Conservation (phyloP, 768 basidiomycete species). For the Kwoniella europaea region DNA sequence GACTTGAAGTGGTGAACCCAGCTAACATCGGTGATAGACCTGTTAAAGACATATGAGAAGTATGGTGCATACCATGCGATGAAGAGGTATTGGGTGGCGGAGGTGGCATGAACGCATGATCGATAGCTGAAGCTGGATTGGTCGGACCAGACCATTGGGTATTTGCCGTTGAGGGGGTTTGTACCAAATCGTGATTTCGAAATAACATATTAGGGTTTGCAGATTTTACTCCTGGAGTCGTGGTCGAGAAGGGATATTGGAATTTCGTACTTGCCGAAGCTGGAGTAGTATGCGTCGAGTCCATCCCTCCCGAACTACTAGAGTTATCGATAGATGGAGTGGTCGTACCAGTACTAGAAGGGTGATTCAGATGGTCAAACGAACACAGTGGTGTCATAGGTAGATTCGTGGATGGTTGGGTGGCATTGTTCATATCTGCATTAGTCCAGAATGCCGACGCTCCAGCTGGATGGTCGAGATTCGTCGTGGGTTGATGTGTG, state of each 20-base stretch:
- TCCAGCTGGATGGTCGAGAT: not conserved
- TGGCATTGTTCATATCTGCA: not conserved
- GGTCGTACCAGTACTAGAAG: not conserved
- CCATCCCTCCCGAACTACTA: not conserved
- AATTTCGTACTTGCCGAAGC: not conserved
- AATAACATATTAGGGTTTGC: constrained; percentile 1
- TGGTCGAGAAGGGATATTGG: constrained; percentile 3
- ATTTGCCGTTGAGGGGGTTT: constrained; percentile 15
- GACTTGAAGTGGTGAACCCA: constrained; percentile 17
- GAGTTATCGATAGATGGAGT: not conserved
- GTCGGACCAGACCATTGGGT: constrained; percentile 18
- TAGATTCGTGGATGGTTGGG: not conserved
- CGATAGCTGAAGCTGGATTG: constrained; percentile 14
- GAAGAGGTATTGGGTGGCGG: constrained; percentile 11
- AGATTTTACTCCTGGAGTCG: not conserved
- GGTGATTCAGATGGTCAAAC: constrained; percentile 6
- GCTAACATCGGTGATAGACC: constrained; percentile 28
- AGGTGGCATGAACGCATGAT: constrained; percentile 12
- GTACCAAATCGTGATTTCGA: not conserved
- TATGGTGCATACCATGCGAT: constrained; percentile 5
- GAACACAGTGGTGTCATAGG: constrained; percentile 14
- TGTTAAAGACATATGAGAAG: constrained; percentile 14
- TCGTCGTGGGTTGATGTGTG: constrained; percentile 13
- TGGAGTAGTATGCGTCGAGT: constrained; percentile 11
- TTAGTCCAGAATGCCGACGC: constrained; percentile 18